phyloP scores from a whole-genome alignment of 805 yeast genomes.

The Ogataea ramenticola region DNA sequence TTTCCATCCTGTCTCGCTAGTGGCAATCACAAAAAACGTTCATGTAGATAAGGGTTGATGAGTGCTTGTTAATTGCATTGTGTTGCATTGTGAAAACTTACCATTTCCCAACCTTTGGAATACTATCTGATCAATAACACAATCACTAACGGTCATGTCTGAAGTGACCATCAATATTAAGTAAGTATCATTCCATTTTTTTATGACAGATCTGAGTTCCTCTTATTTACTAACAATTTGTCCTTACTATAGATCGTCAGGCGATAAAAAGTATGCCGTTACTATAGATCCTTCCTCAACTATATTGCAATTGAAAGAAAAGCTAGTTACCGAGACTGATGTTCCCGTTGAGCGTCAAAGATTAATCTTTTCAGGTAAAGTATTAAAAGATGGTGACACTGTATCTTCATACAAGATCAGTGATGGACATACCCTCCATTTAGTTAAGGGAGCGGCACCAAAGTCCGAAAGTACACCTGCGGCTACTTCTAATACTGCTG shows the following conservation, averaged over 20 bases:
- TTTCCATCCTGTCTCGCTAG: no score
- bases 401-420: constrained; percentile 73
- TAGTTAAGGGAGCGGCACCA: constrained; percentile 71
- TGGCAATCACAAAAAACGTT: no score
- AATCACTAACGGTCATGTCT: constrained; percentile 6
- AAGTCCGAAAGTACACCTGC: constrained; percentile 9
- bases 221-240: no score
- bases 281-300: constrained; percentile 45
- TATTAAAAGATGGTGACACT: constrained; percentile 77
- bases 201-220: no score
- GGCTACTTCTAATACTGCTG: constrained; percentile 10
- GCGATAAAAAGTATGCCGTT: constrained; percentile 74
- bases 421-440: constrained; percentile 79
- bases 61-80: no score
- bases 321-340: constrained; percentile 52
- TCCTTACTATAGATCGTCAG: constrained; percentile 33
- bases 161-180: constrained; percentile 24
- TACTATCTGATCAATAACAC: no score
- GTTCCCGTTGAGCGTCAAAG: constrained; percentile 78
- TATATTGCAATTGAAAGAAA: constrained; percentile 61
- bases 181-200: constrained; percentile 13
- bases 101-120: no score
- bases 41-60: not conserved
- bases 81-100: no score
- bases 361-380: constrained; percentile 89